Conservation (phyloP, 2,329 filamentous ascomycete species). For the Aspergillus calidoustus region DNA sequence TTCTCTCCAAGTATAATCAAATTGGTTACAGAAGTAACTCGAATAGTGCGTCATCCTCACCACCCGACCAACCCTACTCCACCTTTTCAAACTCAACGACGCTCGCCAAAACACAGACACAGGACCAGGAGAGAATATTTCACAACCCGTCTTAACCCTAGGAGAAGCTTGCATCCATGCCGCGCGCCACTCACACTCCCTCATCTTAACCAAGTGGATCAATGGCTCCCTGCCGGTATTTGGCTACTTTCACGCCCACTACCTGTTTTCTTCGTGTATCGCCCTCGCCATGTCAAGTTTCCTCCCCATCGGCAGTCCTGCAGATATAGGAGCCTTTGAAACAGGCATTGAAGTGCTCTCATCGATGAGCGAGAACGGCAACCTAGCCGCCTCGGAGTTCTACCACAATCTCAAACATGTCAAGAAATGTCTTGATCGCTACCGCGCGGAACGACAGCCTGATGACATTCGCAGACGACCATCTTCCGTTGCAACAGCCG, state of each 20-base stretch:
- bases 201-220: constrained; percentile 45
- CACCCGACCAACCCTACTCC: constrained; percentile 45
- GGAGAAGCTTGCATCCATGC: constrained; percentile 46
- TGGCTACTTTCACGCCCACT: constrained; percentile 47
- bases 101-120: neutral
- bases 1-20: too few relatives aligned
- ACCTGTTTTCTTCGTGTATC: constrained; percentile 44
- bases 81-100: constrained; percentile 40
- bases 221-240: constrained; percentile 45
- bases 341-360: constrained; percentile 38
- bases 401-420: constrained; percentile 40
- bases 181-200: constrained; percentile 42
- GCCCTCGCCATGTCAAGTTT: constrained; percentile 45
- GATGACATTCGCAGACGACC: neutral
- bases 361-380: constrained; percentile 42
- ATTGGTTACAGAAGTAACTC: neutral
- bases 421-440: constrained; percentile 34
- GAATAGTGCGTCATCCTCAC: constrained; percentile 44
- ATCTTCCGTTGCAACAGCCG: neutral
- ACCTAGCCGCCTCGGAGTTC: constrained; percentile 41
- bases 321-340: constrained; percentile 38
- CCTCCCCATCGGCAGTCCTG: constrained; percentile 37
- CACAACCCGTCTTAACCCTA: constrained; percentile 41
- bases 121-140: constrained; percentile 32
- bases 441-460: constrained; percentile 21